Base-by-base conservation (phyloP, 352 stramenopile genomes). In the Pythium apleroticum region DNA sequence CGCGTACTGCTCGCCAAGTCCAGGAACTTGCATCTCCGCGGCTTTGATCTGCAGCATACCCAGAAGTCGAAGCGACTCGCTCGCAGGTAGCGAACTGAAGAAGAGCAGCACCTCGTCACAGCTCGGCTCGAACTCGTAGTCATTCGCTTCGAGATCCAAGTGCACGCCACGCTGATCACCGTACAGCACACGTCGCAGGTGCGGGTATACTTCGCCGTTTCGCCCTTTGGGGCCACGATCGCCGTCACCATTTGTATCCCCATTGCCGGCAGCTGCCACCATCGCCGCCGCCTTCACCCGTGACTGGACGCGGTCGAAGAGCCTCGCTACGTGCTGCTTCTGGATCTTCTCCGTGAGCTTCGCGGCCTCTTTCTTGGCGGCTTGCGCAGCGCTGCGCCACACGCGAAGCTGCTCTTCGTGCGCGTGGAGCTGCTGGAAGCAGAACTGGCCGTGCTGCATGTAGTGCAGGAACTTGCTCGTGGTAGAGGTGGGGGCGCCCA, bases 61-160 rank as follows among this genome's bases (percentile, higher is more conserved):
- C 5, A 89, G 52, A 3, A 89, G n/a, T n/a, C 73, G 69, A 1
- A 58, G 25, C 10, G 78, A 78, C 15, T 91, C 77, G 1, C 45
- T 28, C 1, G 71, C 58, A 0, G 73, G 71, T 2, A 87, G 45
- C 11, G 73, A 65, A 10, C 65, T 67, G 63, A 88, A 88, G 24
- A 81, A 66, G n/a, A 76, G 68, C 52, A 80, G 4, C 0, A 91
- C 73, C 61, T 91, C 76, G 1, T 78, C 61, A 31, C 60, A 67
- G 19, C 75, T 68, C 0, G 73, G 76, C 65, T 81, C 72, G 43
- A 81, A 77, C 37, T 75, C 78, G 46, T 86, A 80, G 58, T 86
- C 72, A 11, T 60, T 55, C 2, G 69, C 17, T 12, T 71, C 57
- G 50, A 86, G 35, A 28, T 80, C 69, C 1, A 79, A 24, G 17